A percentile compares a stretch with the other conserved stretches of the same genome.
phyloP scores from a whole-genome alignment of 1,139 yeast species.

The Taphrina wiesneri region DNA sequence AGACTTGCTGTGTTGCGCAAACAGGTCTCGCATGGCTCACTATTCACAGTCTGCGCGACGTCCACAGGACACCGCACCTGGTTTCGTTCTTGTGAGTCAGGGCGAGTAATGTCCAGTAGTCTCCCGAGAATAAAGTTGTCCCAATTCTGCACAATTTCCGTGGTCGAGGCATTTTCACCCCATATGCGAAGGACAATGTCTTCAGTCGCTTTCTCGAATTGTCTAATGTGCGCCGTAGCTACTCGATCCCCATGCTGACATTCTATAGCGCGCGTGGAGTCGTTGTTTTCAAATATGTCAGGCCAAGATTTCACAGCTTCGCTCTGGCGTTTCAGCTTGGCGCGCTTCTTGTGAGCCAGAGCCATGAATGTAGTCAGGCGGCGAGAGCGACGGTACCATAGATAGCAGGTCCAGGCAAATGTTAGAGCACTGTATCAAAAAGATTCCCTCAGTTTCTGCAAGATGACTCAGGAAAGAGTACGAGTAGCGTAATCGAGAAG shows the following conservation, averaged over 20 bases:
- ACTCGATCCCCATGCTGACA: conserved; percentile 11
- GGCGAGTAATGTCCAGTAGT: not conserved
- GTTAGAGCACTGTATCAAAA: too few species aligned
- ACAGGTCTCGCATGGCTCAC: conserved; percentile 12
- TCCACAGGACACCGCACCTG: too few species aligned
- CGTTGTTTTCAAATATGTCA: not conserved
- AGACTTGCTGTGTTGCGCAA: not conserved
- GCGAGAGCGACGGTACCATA: too few species aligned
- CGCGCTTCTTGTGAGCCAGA: not conserved
- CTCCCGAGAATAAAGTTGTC: conserved; percentile 15
- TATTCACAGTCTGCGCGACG: not conserved
- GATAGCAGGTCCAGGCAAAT: too few species aligned
- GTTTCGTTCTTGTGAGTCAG: not conserved
- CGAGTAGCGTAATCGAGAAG: too few species aligned
- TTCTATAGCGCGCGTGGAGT: not conserved
- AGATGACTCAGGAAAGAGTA: too few species aligned
- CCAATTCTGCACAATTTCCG: conserved; percentile 5
- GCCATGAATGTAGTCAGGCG: not conserved
- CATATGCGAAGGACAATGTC: conserved; percentile 1
- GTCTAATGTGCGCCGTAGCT: conserved; percentile 4
- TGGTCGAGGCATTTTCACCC: conserved; percentile 7
- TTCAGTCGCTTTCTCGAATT: not conserved
- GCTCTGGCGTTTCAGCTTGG: conserved; percentile 2
- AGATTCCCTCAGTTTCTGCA: too few species aligned
- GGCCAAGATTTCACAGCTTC: conserved; percentile 1